Evolutionary conservation across 257 asterid genomes (phyloP).

Genomic region (Asclepias syriaca): DNA sequence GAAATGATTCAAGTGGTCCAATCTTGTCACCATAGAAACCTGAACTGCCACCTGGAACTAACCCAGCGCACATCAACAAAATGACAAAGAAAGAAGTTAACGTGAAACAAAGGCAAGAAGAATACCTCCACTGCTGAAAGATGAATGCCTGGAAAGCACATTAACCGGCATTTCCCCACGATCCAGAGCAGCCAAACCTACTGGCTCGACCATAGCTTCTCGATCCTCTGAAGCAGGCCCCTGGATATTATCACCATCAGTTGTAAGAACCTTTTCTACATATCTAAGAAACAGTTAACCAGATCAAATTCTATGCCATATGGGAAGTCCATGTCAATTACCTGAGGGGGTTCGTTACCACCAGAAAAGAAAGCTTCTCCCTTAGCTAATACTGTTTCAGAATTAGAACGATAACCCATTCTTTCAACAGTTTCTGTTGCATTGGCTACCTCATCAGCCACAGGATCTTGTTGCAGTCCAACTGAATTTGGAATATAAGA

Average conservation of each 20-base stretch:
- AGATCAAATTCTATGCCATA: conserved; percentile 5
- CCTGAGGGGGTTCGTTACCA: conserved; percentile 47
- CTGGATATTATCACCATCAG: conserved; percentile 37
- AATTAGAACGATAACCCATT: conserved; percentile 44
- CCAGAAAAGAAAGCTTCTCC: conserved; percentile 34
- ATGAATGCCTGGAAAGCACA: conserved; percentile 46
- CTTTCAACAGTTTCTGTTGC: conserved; percentile 42
- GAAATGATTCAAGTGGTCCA: conserved; percentile 38
- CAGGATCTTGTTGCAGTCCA: conserved; percentile 38
- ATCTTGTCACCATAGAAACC: conserved; percentile 41
- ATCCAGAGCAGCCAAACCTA: conserved; percentile 27
- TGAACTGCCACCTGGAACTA: conserved; percentile 35
- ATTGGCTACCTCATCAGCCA: conserved; percentile 34
- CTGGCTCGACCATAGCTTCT: conserved; percentile 40
- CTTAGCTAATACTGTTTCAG: conserved; percentile 38
- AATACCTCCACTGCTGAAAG: conserved; percentile 55
- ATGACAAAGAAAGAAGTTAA: not conserved
- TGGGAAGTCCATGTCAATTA: conserved; percentile 23
- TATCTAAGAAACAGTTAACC: conserved; percentile 8
- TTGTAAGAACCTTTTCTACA: conserved; percentile 27
- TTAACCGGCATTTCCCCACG: conserved; percentile 38
- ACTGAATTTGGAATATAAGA: conserved; percentile 59
- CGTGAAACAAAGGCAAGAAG: conserved; percentile 15
- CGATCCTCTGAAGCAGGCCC: conserved; percentile 43
- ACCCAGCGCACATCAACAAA: not conserved